Base-by-base conservation (phyloP, 2,329 filamentous ascomycete genomes). In the Penicillium brevicompactum region DNA sequence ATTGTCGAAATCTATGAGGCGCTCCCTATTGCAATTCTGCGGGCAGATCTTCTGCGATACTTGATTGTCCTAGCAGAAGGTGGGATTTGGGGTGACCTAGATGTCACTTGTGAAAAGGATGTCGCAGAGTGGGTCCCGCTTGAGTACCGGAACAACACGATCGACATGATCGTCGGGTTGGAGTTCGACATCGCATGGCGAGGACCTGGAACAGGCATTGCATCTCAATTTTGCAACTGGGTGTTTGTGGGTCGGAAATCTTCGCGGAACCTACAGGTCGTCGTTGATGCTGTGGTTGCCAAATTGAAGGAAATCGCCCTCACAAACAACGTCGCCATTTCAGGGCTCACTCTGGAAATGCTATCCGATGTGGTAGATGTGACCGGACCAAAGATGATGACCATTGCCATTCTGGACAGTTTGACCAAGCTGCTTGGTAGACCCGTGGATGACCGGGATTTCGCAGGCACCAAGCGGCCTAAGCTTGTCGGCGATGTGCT, bases 31-130 rank as follows among this genome's bases (percentile, higher is more conserved):
- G 70, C 73, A 0, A 77, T 77, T 34, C 59, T 77, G 18, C 70
- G 71, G 52, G 76, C 75, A 4, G 76, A 79, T 56, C 65, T 78
- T n/a, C 64, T 78, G 5, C 72, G 76, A 5, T 77, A 78, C 46
- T 57, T 79, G 5, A 64, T 78, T n/a, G 58, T 78, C 0, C 72
- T 70, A 46, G 63, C 70, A 4, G 62, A 77, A 46, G 76, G 76
- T 1, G 76, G 76, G 1, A 65, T 76, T n/a, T 79, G 72, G 70
- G 73, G 66, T 24, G 76, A 78, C 42, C 60, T 78, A 8, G 75
- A 78, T 53, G 68, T 74, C 5, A 59, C 58, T 3, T 75, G 71
- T 53, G 66, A 72, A 49, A 65, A 59, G 27, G 60, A 68, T 0
- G 71, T 77, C 13, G 53, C 61, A 5, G 57, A 70, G 1, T 78